Conservation (phyloP, 2,329 filamentous ascomycete species). For the Sarocladium brachiariae region DNA sequence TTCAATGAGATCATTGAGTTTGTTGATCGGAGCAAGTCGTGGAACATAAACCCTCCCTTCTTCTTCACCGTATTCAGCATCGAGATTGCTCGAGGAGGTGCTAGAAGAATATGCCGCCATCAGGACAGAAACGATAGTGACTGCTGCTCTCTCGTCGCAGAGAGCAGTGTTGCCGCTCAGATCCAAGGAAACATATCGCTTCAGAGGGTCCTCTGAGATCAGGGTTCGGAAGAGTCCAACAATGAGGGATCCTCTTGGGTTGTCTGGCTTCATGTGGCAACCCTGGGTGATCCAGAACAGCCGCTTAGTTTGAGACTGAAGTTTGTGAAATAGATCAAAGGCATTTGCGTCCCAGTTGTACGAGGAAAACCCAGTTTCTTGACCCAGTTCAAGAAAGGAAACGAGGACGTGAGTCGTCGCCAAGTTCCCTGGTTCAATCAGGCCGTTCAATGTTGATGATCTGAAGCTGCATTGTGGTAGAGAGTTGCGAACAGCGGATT, state of each 20-base stretch:
- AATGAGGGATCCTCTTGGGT: conserved; percentile 32
- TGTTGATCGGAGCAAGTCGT: conserved; percentile 32
- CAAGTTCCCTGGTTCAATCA: neutral
- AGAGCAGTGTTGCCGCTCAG: conserved; percentile 21
- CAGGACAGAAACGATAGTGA: conserved; percentile 21
- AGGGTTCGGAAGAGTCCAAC: conserved; percentile 41
- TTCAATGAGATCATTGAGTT: conserved; percentile 40
- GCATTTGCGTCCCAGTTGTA: conserved; percentile 30
- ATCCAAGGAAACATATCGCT: conserved; percentile 37
- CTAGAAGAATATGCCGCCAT: neutral
- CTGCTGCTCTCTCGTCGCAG: conserved; percentile 10
- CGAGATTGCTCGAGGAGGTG: neutral
- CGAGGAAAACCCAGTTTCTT: conserved; percentile 19
- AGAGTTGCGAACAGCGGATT: neutral
- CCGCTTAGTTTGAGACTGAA: conserved; percentile 30
- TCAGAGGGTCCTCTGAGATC: conserved; percentile 41
- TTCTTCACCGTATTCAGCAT: conserved; percentile 34
- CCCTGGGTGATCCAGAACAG: conserved; percentile 43
- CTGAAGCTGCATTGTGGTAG: neutral
- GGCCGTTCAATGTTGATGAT: neutral
- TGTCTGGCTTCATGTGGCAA: conserved; percentile 28
- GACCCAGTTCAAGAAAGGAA: conserved; percentile 38
- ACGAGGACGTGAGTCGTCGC: conserved; percentile 25
- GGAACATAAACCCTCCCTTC: conserved; percentile 34
- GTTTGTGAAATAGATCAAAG: conserved; percentile 33